Evolutionary conservation across 179 eudicot genomes (phyloP).

Genomic region (Camellia oleifera): DNA sequence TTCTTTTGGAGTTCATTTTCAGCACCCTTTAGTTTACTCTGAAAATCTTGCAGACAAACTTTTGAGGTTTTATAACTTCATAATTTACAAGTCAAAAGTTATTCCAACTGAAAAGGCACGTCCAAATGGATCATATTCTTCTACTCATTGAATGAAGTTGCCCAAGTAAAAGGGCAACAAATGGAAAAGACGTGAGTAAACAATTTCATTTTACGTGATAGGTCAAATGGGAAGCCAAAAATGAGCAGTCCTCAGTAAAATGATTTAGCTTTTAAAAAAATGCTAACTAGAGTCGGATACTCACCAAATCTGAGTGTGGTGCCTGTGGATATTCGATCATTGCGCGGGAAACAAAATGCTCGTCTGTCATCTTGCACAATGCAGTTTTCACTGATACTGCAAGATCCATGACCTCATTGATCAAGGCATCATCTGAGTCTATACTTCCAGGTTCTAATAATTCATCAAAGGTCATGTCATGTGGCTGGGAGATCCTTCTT

Average conservation of each 20-base stretch:
- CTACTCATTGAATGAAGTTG: background rate
- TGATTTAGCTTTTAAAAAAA: background rate
- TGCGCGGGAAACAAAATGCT: slow-evolving; percentile 38
- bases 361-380: slow-evolving; percentile 44
- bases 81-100: background rate
- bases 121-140: background rate
- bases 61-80: background rate
- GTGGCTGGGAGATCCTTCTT: slow-evolving; percentile 31
- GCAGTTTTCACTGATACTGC: slow-evolving; percentile 30
- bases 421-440: slow-evolving; percentile 21
- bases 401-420: slow-evolving; percentile 31
- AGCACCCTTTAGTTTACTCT: slow-evolving; percentile 5
- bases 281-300: background rate
- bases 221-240: background rate
- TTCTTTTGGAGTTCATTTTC: slow-evolving; percentile 8
- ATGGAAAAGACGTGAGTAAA: background rate
- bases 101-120: background rate
- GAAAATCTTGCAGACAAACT: background rate
- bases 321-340: slow-evolving; percentile 53
- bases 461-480: slow-evolving; percentile 36
- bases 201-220: background rate
- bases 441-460: slow-evolving; percentile 25
- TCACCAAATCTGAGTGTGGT: slow-evolving; percentile 50
- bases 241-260: background rate
- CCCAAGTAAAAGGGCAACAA: background rate